Base-by-base conservation (phyloP, 257 asterid species). In the Leptodermis oblonga region DNA sequence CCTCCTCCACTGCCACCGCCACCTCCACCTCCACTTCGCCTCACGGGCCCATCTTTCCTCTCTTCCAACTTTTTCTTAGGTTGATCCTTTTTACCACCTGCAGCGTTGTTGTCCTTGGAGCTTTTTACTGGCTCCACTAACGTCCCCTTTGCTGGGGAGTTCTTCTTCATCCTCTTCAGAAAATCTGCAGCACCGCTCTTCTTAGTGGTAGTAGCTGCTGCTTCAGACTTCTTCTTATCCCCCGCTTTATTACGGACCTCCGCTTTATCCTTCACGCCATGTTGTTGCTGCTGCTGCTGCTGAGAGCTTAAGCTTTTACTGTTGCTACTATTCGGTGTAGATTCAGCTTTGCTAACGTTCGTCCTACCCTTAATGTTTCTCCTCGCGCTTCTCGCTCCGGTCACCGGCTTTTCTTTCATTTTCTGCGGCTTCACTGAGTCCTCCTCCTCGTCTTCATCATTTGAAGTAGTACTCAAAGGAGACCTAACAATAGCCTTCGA, bases 121-220 rank as follows among this genome's bases (percentile, higher is more conserved):
- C 63, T 65, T 61, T 73, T 80, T 5, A 60, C 23, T 23, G 79
- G 34, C 55, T 81, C 83, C 53, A 61, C 64, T 2, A 61, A 25
- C 0, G 78, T 30, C 12, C 65, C 82, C 58, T 76, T 78, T 7
- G 73, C 62, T 0, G 77, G 80, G 4, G 82, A 80, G 41, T 62
- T 72, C 72, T 76, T 72, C 71, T 79, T 76, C 22, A 79, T 76
- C 41, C 78, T 67, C 78, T 74, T 74, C 46, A 74, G 65, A 10
- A 74, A 82, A 74, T 79, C 78, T 1, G 86, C 82, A 1, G 78
- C 84, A 6, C 86, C 70, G 3, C 79, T 65, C 71, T 76, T 78
- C 52, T 82, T 25, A 17, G 69, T 37, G 5, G 51, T 30, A 3
- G 75, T 51, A 18, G 62, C 30, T 25, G 58, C 23, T 39, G 59